Evolutionary conservation across 148 eudicot genomes (phyloP), one percentile per base, ranked within the genome.

Genomic region (Rhododendron molle): DNA sequence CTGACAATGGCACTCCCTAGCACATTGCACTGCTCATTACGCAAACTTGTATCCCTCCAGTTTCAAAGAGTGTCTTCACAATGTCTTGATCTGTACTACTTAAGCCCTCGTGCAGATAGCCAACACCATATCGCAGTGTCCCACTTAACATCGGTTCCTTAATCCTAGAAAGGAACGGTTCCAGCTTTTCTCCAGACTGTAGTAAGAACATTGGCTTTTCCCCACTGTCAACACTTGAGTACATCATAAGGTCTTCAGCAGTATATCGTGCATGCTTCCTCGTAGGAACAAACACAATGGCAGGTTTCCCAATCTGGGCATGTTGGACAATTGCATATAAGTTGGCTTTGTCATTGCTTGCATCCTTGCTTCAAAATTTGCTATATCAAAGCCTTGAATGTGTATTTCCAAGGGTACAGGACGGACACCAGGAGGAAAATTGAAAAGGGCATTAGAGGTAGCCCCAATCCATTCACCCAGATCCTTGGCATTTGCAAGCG

Each of bases 391-490:
- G 34, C 99, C 98, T 87, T 95, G 98, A 84, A 96, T 96, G 86
- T 96, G 96, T 40, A 96, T 93, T 83, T 96, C 99, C 71, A 96
- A 86, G 52, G 99, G 98, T 65, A 96, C 95, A 5, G 99, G 97
- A 83, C 99, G 94, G 77, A 95, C 98, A 73, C 93, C 96, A 2
- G 99, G 98, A 52, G 96, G 98, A 47, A 96, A 96, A 85, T 96
- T 96, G 91, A 96, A 96, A 65, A 96, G 93, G 78, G 96, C 96
- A 82, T 95, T 92, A 60, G 99, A 95, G 26, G 96, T 89, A 74
- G 98, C 96, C 78, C 99, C 99, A 49, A 96, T 96, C 99, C 99
- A 96, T 85, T 95, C 99, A 83, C 99, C 99, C 62, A 96, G 90
- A 91, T 96, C 99, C 91, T 95, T 95, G 58, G 98, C 98, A 90